Base-by-base conservation (phyloP, 108 stramenopile species). In the Cyclotella choctawhatcheeana region DNA sequence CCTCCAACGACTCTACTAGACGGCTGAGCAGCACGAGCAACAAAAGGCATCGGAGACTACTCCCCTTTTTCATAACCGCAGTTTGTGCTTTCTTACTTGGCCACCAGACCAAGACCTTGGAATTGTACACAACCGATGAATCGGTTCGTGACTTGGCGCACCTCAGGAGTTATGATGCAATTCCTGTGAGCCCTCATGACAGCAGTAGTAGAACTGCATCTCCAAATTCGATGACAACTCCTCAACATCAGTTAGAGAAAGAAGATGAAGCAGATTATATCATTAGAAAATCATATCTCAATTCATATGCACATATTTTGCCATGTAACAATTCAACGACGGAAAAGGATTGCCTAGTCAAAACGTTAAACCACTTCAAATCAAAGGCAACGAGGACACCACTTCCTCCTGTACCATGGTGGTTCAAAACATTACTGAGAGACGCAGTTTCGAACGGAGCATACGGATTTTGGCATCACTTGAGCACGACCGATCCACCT, bases 401-500 rank as follows among this genome's bases (percentile, higher is more conserved):
- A 29, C 71, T 22, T 40, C 74, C 35, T 12, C 13, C 35, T 12
- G 66, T 76, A 20, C 83, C 83, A 2, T 86, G 87, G 85, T 86
- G 87, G 87, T 84, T 86, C 47, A 82, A 71, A 35, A 88, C 87
- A 2, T 55, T 88, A 2, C 33, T 86, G 18, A 79, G 82, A 3
- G 87, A 88, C 55, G 31, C 44, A 3, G 21, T 34, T 12, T 17
- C 22, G 6, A 56, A 60, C 8, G 82, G 76, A 1, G 37, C 71
- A 0, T 71, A 53, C 43, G 84, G 71, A 7, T 22, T 44, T 0
- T 88, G 87, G 85, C 81, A 85, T 64, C 61, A 74, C 20, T 71
- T 86, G 14, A 30, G 56, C 31, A 84, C 77, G 27, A 50, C 71
- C 2, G 58, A 82, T 13, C 86, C 82, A 5, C 17, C 55, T 0